Evolutionary conservation across 352 stramenopile genomes (phyloP), one percentile per base, ranked within the genome.

Genomic region (Phytophthora kernoviae): DNA sequence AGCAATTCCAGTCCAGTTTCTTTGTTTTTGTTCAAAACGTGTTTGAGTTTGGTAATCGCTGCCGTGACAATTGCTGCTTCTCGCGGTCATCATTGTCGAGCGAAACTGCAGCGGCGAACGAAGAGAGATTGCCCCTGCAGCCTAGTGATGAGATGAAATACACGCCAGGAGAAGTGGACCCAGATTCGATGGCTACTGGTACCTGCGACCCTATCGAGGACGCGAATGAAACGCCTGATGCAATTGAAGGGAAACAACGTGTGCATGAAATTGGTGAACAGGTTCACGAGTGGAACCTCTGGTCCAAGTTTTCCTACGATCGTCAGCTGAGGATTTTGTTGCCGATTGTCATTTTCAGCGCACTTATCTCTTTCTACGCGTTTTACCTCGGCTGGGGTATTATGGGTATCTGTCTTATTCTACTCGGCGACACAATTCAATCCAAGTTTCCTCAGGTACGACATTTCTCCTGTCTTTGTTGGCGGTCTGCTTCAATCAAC

Each of bases 381-480:
- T 94, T 96, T 54, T 92, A 87, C 68, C 40, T 84, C 10, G 87
- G 87, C 20, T 96, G 85, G 85, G 70, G 73, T 15, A 74, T 94
- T 51, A 96, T 96, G 87, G 87, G 85, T 10, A 65, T 90, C 34
- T 87, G 78, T 39, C 82, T 96, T 48, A 88, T 96, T 46, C 39
- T 93, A 17, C 72, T 94, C 15, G 81, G 75, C 3, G 77, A 87
- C 62, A 88, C 83, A 9, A 94, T 96, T 56, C 87, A 96, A 54
- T 68, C 77, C 54, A 86, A 84, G 52, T 96, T 90, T 56, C 85
- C 87, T 27, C 84, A 89, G 70, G 65, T 89, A 66, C 4, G 24
- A 30, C 3, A 30, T 6, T 30, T 3, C 24, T 30, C 34, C 30
- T 27, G 15, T 42, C 30, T 10, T 30, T 54, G 5, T 4, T 24